Conservation (phyloP, 768 basidiomycete species). For the Glaciozyma martinii region DNA sequence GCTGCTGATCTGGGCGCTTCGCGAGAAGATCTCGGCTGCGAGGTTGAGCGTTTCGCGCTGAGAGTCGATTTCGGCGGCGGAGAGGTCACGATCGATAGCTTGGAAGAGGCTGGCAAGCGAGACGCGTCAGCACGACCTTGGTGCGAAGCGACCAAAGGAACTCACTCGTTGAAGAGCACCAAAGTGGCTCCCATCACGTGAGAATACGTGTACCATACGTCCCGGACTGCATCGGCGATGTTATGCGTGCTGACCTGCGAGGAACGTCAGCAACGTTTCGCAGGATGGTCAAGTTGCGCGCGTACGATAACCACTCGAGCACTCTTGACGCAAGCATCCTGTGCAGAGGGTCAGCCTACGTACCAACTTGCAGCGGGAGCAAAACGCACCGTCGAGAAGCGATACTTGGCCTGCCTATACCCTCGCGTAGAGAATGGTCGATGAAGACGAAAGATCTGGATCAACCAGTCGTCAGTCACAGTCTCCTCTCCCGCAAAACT, state of each 20-base stretch:
- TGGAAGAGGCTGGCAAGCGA: conserved; percentile 23
- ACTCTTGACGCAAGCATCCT: background rate
- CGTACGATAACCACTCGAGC: background rate
- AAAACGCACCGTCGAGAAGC: conserved; percentile 22
- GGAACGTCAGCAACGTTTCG: conserved; percentile 18
- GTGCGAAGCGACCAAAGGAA: background rate
- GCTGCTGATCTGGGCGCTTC: conserved; percentile 7
- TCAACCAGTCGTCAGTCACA: no score
- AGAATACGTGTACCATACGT: conserved; percentile 26
- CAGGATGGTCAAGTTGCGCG: conserved; percentile 18
- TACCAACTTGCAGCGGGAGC: background rate
- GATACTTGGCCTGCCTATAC: conserved; percentile 19
- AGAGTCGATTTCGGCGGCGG: conserved; percentile 25
- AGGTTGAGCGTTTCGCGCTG: conserved; percentile 24
- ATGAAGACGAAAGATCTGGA: conserved; percentile 28
- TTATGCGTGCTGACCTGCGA: conserved; percentile 16
- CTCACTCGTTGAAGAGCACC: conserved; percentile 30
- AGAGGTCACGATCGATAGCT: conserved; percentile 28
- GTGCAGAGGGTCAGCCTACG: background rate
- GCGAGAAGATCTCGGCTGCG: conserved; percentile 29
- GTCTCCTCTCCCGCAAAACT: background rate
- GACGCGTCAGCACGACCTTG: background rate
- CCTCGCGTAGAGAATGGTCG: conserved; percentile 12
- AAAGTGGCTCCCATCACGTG: conserved; percentile 27
- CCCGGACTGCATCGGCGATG: conserved; percentile 19